phyloP scores from a whole-genome alignment of 139 green algal genomes.

The Picochlorum sp. region DNA sequence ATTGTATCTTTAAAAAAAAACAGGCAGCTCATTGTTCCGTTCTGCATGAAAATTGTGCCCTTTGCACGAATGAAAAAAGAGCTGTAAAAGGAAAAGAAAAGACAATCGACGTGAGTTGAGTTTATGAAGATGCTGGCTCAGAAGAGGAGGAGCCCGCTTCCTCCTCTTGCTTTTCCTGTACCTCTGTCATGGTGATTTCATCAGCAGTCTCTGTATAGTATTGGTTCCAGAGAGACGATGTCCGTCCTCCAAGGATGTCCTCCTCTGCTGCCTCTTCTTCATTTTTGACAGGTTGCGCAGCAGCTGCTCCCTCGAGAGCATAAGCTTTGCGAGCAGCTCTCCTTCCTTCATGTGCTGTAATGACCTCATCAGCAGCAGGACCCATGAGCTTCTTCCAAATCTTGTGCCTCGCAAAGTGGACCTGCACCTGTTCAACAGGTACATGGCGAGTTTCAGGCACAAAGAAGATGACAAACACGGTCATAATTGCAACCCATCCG shows the following conservation, averaged over 20 bases:
- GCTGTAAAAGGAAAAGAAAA: no score
- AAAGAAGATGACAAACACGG: conserved; percentile 41
- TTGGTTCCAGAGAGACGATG: not conserved
- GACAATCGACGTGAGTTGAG: no score
- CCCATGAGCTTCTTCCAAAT: conserved; percentile 25
- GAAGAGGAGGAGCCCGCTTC: no score
- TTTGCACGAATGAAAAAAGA: no score
- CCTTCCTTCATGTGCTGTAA: not conserved
- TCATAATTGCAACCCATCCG: conserved; percentile 58
- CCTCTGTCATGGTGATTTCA: no score
- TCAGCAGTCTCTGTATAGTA: not conserved
- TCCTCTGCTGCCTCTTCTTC: not conserved
- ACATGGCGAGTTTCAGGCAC: conserved; percentile 62
- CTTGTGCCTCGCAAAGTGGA: conserved; percentile 34
- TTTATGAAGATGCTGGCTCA: no score
- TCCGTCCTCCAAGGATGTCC: not conserved
- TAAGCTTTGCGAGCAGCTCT: not conserved
- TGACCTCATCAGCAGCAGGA: conserved; percentile 6
- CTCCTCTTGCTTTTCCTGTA: no score
- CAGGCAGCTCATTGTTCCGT: no score
- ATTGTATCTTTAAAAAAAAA: no score
- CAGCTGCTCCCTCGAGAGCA: not conserved
- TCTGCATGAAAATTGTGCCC: no score
- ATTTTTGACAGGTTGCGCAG: not conserved
- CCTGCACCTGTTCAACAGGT: conserved; percentile 46